A percentile compares a stretch with the other conserved stretches of the same genome.
phyloP scores from a whole-genome alignment of 1,284 basidiomycete species.

The Leccinum griseonigrum region DNA sequence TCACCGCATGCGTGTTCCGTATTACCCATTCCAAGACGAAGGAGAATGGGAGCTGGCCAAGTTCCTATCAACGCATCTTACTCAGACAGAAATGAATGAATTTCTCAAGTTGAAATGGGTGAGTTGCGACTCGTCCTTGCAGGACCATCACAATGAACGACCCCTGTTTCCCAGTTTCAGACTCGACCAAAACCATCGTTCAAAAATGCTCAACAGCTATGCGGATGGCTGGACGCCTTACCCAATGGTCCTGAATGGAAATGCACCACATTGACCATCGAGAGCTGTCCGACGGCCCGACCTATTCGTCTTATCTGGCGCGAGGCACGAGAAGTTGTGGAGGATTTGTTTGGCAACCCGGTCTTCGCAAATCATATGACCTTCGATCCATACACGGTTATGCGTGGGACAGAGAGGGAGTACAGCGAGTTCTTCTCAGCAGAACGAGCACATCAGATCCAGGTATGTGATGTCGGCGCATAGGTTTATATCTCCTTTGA shows the following conservation, averaged over 20 bases:
- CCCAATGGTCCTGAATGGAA: neutral
- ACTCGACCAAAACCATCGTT: neutral
- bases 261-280: neutral
- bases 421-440: neutral
- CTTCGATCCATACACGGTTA: neutral
- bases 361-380: neutral
- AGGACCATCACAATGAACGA: neutral
- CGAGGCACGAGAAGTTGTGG: neutral
- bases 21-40: neutral
- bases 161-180: neutral
- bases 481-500: neutral
- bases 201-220: neutral
- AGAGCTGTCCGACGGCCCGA: neutral
- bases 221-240: neutral
- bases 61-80: neutral
- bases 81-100: neutral
- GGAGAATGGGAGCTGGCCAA: neutral
- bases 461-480: neutral
- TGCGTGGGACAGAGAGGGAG: neutral
- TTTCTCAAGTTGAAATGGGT: neutral
- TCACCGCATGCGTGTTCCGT: neutral
- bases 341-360: neutral
- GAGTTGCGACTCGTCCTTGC: neutral
- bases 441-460: neutral
- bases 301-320: neutral